Base-by-base conservation (phyloP, 345 rosid species). In the Dimocarpus longan region DNA sequence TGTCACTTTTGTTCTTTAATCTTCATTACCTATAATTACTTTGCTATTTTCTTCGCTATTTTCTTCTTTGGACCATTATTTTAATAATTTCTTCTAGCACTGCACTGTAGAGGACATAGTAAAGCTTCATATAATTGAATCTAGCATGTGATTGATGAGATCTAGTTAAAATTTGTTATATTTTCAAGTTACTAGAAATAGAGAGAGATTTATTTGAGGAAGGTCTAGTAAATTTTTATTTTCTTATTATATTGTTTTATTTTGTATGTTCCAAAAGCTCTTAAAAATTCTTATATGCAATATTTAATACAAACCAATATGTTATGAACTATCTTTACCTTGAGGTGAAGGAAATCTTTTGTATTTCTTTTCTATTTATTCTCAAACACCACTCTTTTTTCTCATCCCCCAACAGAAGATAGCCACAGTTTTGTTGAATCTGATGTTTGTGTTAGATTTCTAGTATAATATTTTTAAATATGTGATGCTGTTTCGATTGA, bases 401-500 rank as follows among this genome's bases (percentile, higher is more conserved):
- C 26, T 60, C 64, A 24, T 37, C n/a, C 42, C n/a, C 40, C 19
- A 37, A 11, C 11, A 15, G 5, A 16, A 19, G 4, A 13, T 16
- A 18, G n/a, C n/a, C 39, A 52, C 68, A 12, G 22, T 54, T 67
- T 50, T 28, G 21, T 66, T 37, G 32, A 75, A 66, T 66, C 8
- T 75, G 50, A 48, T 50, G 48, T 73, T 48, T 32, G 13, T 32
- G 37, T 32, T 32, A 32, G 1, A 32, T 32, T 32, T 18, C 12
- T 50, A 43, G 71, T 48, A 11, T 13, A 19, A 26, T 18, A 66
- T 32, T 60, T 60, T 5, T 66, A 28, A 43, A 11, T 66, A 3
- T 24, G 22, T 42, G 73, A 69, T 68, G 68, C 46, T 46, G 21
- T 68, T 44, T 64, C 62, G n/a, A 24, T 75, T 59, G 66, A 70